Percentiles rank a stretch among this genome's conserved stretches.
phyloP scores from a whole-genome alignment of 1,284 basidiomycete genomes.

The Rhodotorula sp. region DNA sequence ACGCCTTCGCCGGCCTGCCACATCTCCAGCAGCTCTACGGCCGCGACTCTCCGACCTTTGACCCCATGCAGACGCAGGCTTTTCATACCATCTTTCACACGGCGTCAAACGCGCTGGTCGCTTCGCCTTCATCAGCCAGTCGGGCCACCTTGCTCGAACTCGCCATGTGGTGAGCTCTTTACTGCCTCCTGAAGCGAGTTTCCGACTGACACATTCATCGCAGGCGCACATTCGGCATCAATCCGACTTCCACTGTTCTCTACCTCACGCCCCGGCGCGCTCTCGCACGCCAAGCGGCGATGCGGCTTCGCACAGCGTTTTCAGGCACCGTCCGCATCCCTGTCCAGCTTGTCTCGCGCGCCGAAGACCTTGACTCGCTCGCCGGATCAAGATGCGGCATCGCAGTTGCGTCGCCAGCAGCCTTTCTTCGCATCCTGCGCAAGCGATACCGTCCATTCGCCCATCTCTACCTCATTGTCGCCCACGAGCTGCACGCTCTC shows the following conservation, averaged over 20 bases:
- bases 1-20: slow-evolving; percentile 39
- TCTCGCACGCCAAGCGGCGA: slow-evolving; percentile 47
- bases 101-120: slow-evolving; percentile 66
- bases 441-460: slow-evolving; percentile 46
- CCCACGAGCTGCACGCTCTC: slow-evolving; percentile 83
- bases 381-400: slow-evolving; percentile 44
- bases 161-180: slow-evolving; percentile 63
- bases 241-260: slow-evolving; percentile 46
- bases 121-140: slow-evolving; percentile 25
- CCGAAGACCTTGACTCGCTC: slow-evolving; percentile 17
- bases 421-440: slow-evolving; percentile 46
- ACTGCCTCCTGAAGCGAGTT: not conserved
- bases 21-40: slow-evolving; percentile 22
- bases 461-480: slow-evolving; percentile 66
- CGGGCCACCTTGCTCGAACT: slow-evolving; percentile 59
- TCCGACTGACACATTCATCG: not conserved
- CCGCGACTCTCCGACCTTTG: slow-evolving; percentile 54
- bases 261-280: slow-evolving; percentile 49
- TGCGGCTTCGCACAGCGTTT: slow-evolving; percentile 45
- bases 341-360: slow-evolving; percentile 28
- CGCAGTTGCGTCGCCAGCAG: slow-evolving; percentile 49
- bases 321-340: slow-evolving; percentile 38
- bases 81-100: slow-evolving; percentile 82
- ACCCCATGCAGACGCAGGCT: slow-evolving; percentile 83
- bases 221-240: slow-evolving; percentile 50